Percentiles rank a stretch among this genome's conserved stretches.
Evolutionary conservation across 371 early-diverging fungal species (phyloP).

Genomic region (Mucor indicus): DNA sequence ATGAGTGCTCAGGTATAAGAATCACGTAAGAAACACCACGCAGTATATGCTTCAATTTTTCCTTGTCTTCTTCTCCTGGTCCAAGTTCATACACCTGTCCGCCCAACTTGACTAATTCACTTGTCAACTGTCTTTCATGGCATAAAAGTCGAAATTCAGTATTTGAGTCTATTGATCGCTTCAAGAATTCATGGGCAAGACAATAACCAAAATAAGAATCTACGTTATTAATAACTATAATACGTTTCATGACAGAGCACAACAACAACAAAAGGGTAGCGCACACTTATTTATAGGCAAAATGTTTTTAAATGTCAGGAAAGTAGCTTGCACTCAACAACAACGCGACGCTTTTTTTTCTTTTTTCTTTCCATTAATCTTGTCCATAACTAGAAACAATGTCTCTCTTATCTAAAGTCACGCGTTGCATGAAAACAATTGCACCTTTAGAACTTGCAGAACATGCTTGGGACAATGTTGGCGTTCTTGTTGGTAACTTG

Average conservation of each 20-base stretch:
- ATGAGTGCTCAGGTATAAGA: conserved; percentile 15
- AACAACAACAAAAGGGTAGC: too few species aligned
- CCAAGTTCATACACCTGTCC: conserved; percentile 13
- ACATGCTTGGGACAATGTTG: conserved; percentile 96
- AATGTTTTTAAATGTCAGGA: too few species aligned
- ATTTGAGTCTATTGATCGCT: neutral
- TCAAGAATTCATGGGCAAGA: conserved; percentile 14
- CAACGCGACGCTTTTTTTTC: conserved; percentile 1
- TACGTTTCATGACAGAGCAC: too few species aligned
- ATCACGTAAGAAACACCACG: conserved; percentile 6
- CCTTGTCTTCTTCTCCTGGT: conserved; percentile 6
- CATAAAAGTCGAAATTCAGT: conserved; percentile 18
- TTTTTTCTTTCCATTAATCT: neutral
- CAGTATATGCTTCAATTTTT: conserved; percentile 1
- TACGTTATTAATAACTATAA: conserved; percentile 12
- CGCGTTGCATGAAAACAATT: conserved; percentile 72
- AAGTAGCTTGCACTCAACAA: neutral
- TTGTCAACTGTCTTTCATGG: conserved; percentile 8
- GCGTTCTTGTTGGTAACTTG: conserved; percentile 74
- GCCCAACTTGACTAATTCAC: conserved; percentile 15
- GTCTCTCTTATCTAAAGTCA: conserved; percentile 59
- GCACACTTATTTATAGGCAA: too few species aligned
- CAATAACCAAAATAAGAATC: conserved; percentile 27
- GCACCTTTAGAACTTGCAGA: conserved; percentile 91
- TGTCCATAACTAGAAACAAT: too few species aligned